Conservation (phyloP, 345 rosid genomes). For the Bruguiera parviflora region DNA sequence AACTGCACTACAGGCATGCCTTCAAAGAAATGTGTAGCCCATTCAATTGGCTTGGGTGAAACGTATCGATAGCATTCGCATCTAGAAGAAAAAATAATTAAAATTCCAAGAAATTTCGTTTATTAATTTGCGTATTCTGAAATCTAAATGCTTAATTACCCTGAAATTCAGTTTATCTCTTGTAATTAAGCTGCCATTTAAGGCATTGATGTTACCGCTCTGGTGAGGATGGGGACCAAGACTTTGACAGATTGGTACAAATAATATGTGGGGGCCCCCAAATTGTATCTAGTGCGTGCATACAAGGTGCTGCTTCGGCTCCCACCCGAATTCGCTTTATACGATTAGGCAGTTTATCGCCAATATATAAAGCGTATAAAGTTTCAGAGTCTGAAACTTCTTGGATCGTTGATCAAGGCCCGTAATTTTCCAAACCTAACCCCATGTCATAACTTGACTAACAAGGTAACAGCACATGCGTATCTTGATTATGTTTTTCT, state of each 20-base stretch:
- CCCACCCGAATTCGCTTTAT: constrained; percentile 29
- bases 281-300: constrained; percentile 2
- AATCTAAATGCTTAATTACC: not conserved
- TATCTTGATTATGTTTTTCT: too few relatives aligned
- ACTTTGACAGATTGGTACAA: constrained; percentile 28
- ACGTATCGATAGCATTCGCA: too few relatives aligned
- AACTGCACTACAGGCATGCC: not conserved
- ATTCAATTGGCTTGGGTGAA: too few relatives aligned
- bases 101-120: too few relatives aligned
- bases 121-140: not conserved
- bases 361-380: constrained; percentile 29
- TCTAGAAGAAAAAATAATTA: too few relatives aligned
- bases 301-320: not conserved
- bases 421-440: constrained; percentile 13
- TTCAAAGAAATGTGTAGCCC: too few relatives aligned
- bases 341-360: constrained; percentile 26
- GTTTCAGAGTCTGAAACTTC: not conserved
- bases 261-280: constrained; percentile 18
- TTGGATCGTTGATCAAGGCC: constrained; percentile 18
- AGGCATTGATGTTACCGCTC: constrained; percentile 14
- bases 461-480: not conserved
- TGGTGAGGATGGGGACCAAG: constrained; percentile 19
- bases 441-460: not conserved
- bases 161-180: constrained; percentile 10
- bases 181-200: constrained; percentile 12